These are phyloP conservation scores for Lachnellula arida DNA, from an alignment of 2,329 filamentous ascomycete species.

Conservation along the genomic window DNA sequence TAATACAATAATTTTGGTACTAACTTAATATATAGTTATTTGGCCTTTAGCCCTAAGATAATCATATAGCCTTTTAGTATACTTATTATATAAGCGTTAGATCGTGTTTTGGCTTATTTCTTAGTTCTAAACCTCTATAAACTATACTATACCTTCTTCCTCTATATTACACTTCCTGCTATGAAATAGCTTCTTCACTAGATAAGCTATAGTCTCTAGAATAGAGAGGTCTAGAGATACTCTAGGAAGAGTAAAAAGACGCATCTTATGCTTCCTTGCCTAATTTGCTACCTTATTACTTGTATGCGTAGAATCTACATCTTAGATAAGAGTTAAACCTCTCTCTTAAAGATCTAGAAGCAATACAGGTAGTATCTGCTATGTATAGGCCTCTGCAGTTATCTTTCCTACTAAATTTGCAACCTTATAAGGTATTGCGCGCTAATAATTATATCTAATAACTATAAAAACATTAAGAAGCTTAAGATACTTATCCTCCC, in stretches of 20 bases:
- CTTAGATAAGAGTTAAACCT: background rate
- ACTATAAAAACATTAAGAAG: background rate
- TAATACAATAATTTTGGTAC: too few species aligned
- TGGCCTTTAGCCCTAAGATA: background rate
- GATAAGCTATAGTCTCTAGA: background rate
- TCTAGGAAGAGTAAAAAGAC: background rate
- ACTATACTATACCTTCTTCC: background rate
- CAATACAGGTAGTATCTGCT: background rate
- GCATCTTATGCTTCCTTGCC: background rate
- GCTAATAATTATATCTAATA: background rate
- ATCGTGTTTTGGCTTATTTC: background rate
- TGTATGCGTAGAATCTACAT: background rate
- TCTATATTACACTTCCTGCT: background rate
- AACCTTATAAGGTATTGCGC: background rate
- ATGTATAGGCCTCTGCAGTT: background rate
- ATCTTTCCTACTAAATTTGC: background rate
- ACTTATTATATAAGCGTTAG: background rate
- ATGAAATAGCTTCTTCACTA: background rate
- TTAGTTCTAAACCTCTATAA: background rate
- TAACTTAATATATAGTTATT: background rate
- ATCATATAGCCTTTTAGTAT: background rate
- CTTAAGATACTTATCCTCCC: conserved; percentile 3
- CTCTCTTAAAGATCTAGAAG: background rate
- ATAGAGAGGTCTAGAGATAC: conserved; percentile 1
- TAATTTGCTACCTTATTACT: background rate